Percentiles rank a stretch among this genome's conserved stretches.
Evolutionary conservation across 2,329 filamentous ascomycete species (phyloP).

Genomic region (Fusarium begoniae): DNA sequence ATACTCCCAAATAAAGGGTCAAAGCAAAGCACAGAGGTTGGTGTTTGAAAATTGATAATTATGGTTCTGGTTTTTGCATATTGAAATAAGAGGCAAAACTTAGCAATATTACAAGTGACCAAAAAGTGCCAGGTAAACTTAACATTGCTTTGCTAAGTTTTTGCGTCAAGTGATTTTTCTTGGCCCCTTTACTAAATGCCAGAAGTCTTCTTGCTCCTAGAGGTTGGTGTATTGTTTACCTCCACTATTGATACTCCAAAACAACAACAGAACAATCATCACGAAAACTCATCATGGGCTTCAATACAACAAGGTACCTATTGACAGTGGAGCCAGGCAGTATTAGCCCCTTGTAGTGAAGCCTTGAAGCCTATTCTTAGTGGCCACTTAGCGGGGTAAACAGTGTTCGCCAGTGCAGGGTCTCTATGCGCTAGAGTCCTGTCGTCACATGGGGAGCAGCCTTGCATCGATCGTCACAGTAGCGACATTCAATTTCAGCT

Average conservation of each 20-base stretch:
- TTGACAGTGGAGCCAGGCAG: conserved; percentile 1
- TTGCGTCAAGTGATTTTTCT: background rate
- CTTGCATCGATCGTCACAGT: conserved; percentile 23
- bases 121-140: background rate
- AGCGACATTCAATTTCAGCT: conserved; percentile 18
- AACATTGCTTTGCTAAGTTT: background rate
- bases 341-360: conserved; percentile 7
- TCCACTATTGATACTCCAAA: background rate
- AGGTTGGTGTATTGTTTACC: background rate
- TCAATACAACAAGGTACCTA: background rate
- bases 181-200: background rate
- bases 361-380: conserved; percentile 17
- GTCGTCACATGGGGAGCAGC: conserved; percentile 34
- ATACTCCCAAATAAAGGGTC: conserved; percentile 27
- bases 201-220: background rate
- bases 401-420: conserved; percentile 28
- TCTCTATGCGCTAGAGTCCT: conserved; percentile 8
- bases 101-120: background rate
- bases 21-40: conserved; percentile 26
- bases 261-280: conserved; percentile 4
- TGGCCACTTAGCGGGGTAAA: conserved; percentile 27
- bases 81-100: background rate
- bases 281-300: background rate
- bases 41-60: conserved; percentile 40
- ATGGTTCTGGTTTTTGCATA: conserved; percentile 15